Evolutionary conservation across 495 filamentous ascomycete species (phyloP).

Genomic region (Hyphodiscus hymeniophilus): DNA sequence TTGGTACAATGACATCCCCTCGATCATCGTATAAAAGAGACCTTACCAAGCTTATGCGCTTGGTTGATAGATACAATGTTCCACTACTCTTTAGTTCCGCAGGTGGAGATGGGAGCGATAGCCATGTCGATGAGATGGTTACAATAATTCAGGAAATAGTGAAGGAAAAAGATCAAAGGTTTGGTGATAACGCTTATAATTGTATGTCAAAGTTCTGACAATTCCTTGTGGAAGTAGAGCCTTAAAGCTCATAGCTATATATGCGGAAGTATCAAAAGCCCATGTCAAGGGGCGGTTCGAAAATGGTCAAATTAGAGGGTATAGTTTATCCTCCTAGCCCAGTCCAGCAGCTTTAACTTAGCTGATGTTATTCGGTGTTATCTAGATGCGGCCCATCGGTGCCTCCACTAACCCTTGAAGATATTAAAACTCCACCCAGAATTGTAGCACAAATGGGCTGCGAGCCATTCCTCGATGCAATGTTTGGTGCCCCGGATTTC

Average conservation of each 20-base stretch:
- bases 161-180: too few relatives aligned
- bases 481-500: slow-evolving; percentile 32
- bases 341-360: too few relatives aligned
- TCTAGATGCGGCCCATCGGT: slow-evolving; percentile 30
- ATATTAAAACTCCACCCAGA: slow-evolving; percentile 26
- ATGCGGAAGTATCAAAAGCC: slow-evolving; percentile 27
- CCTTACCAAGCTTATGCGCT: slow-evolving; percentile 28
- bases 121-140: slow-evolving; percentile 35
- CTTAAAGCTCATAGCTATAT: slow-evolving; percentile 36
- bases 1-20: slow-evolving; percentile 27
- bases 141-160: slow-evolving; percentile 21
- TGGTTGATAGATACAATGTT: slow-evolving; percentile 24
- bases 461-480: slow-evolving; percentile 32
- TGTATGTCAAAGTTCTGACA: too few relatives aligned
- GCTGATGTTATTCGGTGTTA: too few relatives aligned
- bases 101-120: slow-evolving; percentile 38
- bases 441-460: slow-evolving; percentile 32
- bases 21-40: slow-evolving; percentile 33
- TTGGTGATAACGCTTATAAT: too few relatives aligned
- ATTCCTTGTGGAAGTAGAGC: slow-evolving; percentile 22
- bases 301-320: slow-evolving; percentile 11
- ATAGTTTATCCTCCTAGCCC: too few relatives aligned
- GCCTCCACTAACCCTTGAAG: slow-evolving; percentile 28
- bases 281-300: slow-evolving; percentile 24
- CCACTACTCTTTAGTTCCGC: slow-evolving; percentile 38